Evolutionary conservation across 2,329 filamentous ascomycete species (phyloP), one percentile per base, ranked within the genome.

Genomic region (Alternaria sp.): DNA sequence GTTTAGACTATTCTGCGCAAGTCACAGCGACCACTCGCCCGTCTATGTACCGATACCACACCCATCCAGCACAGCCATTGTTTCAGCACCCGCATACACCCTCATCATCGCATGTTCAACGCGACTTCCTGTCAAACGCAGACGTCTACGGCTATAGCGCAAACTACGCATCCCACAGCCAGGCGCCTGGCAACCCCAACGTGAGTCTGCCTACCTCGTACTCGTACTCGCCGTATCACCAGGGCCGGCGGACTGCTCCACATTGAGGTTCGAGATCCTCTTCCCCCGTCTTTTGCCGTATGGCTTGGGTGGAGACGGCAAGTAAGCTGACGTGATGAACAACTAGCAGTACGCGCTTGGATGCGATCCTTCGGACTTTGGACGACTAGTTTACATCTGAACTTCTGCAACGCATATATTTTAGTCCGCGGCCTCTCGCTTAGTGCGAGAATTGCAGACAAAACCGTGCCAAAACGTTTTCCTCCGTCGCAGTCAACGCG

Each of bases 191-290:
- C 56, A 61, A 61, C 45, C 61, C 57, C 49, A 68, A 61, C 56
- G 65, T 68, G 66, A 72, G 69, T 67, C 46, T 69, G 54, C 67
- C 69, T 46, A 65, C 56, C 40, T 65, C 62, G 30, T 36, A 10
- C 21, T 54, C 59, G 28, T 59, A 21, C 17, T 54, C 59, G 28
- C 61, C 63, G 26, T 64, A 63, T 40, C 49, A 66, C 7, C 67
- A 58, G 53, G 52, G 21, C 25, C 50, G 62, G 11, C 57, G 60
- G 19, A 54, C 45, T 61, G 47, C 50, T 36, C 58, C 65, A 44
- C 57, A 61, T 59, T 67, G 61, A 69, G 58, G 62, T 54, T 40
- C 30, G 46, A 43, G 51, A 49, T 56, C 36, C 56, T 59, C 26
- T 19, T 32, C 12, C 49, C 40, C 54, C 53, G 51, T 59, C 55